phyloP scores from a whole-genome alignment of 2,329 filamentous ascomycete species.

The Aspergillus transmontanensis region DNA sequence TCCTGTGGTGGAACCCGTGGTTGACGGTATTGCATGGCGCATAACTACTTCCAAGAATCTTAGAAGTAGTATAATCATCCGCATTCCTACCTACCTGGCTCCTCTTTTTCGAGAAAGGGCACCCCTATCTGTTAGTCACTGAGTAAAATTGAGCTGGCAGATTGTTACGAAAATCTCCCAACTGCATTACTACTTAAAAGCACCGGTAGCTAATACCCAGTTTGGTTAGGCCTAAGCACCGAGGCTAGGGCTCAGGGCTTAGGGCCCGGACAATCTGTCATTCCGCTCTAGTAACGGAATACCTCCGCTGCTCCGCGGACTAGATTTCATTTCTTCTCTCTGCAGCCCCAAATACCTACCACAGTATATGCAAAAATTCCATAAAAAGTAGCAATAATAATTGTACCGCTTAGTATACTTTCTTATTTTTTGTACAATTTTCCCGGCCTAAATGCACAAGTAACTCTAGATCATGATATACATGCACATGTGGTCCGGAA shows the following conservation, averaged over 20 bases:
- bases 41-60: too few relatives aligned
- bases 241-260: background rate
- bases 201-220: background rate
- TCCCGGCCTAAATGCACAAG: rapidly evolving
- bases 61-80: too few relatives aligned
- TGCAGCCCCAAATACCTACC: background rate
- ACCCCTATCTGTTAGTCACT: too few relatives aligned
- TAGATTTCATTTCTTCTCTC: background rate
- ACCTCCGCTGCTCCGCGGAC: too few relatives aligned
- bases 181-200: too few relatives aligned
- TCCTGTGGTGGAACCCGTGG: background rate
- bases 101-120: too few relatives aligned
- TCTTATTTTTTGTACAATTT: background rate
- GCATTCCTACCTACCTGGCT: too few relatives aligned
- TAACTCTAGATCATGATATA: too few relatives aligned
- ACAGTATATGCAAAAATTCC: background rate
- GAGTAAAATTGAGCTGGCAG: too few relatives aligned
- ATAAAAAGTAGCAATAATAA: rapidly evolving
- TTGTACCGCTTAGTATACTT: rapidly evolving
- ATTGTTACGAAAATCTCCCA: too few relatives aligned
- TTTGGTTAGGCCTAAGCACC: background rate
- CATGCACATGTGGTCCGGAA: too few relatives aligned
- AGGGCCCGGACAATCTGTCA: background rate
- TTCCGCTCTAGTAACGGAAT: background rate
- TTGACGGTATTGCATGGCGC: too few relatives aligned